Evolutionary conservation across 495 filamentous ascomycete species (phyloP).

Genomic region (Penicillium antarcticum): DNA sequence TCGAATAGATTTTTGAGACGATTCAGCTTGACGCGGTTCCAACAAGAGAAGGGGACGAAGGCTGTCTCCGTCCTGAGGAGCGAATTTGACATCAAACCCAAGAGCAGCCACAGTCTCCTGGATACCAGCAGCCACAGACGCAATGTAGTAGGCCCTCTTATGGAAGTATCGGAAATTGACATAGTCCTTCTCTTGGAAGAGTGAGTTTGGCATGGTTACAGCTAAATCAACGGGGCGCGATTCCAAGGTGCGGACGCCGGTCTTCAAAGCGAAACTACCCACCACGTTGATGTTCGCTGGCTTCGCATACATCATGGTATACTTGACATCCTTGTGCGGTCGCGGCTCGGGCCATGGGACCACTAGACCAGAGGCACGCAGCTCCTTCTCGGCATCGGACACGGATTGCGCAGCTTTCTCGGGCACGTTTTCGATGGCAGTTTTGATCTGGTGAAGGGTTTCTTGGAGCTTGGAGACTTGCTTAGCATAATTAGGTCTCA

Average conservation of each 20-base stretch:
- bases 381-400: constrained; percentile 59
- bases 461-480: constrained; percentile 62
- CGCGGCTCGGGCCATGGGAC: constrained; percentile 81
- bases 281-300: constrained; percentile 81
- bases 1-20: constrained; percentile 51
- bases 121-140: constrained; percentile 69
- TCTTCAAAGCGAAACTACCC: constrained; percentile 81
- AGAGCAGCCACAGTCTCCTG: constrained; percentile 47
- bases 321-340: constrained; percentile 69
- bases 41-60: constrained; percentile 71
- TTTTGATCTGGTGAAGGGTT: constrained; percentile 68
- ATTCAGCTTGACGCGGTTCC: constrained; percentile 26
- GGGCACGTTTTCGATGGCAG: constrained; percentile 68
- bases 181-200: constrained; percentile 95
- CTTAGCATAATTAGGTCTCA: constrained; percentile 65
- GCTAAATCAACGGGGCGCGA: constrained; percentile 71
- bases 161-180: constrained; percentile 91
- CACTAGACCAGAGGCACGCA: constrained; percentile 61
- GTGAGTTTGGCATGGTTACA: constrained; percentile 71
- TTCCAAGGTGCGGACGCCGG: constrained; percentile 58
- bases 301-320: constrained; percentile 72
- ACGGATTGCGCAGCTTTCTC: constrained; percentile 54
- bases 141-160: constrained; percentile 88
- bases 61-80: constrained; percentile 69
- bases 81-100: constrained; percentile 58